Evolutionary conservation across 441 rosid species (phyloP).

Genomic region (Bruguiera hainesii): DNA sequence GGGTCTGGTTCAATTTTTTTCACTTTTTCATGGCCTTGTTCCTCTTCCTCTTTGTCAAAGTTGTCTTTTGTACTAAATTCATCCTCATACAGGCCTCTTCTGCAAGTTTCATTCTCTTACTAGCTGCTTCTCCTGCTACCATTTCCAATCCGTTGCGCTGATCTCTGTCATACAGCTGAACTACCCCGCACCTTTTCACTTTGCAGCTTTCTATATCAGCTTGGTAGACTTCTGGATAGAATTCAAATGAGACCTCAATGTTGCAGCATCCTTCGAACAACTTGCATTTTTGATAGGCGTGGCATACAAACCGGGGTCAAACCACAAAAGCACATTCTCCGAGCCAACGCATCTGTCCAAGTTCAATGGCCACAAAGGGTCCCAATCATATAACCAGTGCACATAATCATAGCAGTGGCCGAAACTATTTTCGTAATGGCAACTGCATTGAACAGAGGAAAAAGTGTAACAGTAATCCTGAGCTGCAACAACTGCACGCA

Average conservation of each 20-base stretch:
- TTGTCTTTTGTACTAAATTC: too few species aligned
- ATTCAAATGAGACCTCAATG: not conserved
- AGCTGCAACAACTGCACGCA: slow-evolving; percentile 7
- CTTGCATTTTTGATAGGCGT: not conserved
- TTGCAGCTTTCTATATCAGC: not conserved
- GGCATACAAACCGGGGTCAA: slow-evolving; percentile 8
- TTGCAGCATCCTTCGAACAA: not conserved
- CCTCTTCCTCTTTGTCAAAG: too few species aligned
- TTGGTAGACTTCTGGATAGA: not conserved
- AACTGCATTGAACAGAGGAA: slow-evolving; percentile 10
- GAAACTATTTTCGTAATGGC: slow-evolving; percentile 9
- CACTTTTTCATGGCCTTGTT: too few species aligned
- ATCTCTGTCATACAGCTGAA: not conserved
- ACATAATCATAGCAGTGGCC: not conserved
- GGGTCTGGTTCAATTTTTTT: too few species aligned
- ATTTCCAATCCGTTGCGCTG: too few species aligned
- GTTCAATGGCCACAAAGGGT: not conserved
- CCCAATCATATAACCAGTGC: not conserved
- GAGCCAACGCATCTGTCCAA: not conserved
- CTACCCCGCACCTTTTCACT: slow-evolving; percentile 11
- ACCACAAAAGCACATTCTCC: not conserved
- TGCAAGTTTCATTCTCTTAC: too few species aligned
- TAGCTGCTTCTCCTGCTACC: too few species aligned
- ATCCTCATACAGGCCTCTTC: too few species aligned
- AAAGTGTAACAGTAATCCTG: not conserved